Conservation (phyloP, 2,329 filamentous ascomycete species). For the Pseudogymnoascus sp. region DNA sequence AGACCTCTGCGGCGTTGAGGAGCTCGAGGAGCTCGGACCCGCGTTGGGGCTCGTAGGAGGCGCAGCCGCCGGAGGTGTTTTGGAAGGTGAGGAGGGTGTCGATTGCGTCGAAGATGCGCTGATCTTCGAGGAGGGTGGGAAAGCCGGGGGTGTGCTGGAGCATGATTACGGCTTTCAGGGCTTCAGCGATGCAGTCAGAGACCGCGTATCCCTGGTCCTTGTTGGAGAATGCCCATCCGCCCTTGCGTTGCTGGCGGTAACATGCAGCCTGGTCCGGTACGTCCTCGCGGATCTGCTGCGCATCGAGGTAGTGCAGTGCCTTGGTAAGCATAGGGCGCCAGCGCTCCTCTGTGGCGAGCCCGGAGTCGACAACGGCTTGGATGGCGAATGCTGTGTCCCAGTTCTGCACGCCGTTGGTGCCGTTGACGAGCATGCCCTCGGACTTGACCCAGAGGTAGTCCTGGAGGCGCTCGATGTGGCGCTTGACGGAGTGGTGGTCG, state of each 20-base stretch:
- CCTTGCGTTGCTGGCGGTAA: slow-evolving; percentile 85
- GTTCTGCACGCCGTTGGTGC: slow-evolving; percentile 94
- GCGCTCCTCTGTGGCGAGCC: slow-evolving; percentile 64
- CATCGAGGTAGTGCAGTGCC: slow-evolving; percentile 76
- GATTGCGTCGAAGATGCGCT: slow-evolving; percentile 75
- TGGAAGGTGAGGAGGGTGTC: slow-evolving; percentile 90
- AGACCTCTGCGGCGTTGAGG: slow-evolving; percentile 93
- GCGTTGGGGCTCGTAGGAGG: slow-evolving; percentile 79
- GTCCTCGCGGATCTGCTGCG: slow-evolving; percentile 84
- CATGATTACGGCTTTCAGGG: slow-evolving; percentile 74
- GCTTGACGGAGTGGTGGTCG: slow-evolving; percentile 56
- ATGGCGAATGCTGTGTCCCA: slow-evolving; percentile 94
- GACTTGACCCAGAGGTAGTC: slow-evolving; percentile 88
- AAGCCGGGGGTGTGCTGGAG: slow-evolving; percentile 73
- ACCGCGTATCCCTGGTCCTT: slow-evolving; percentile 89
- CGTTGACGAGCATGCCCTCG: slow-evolving; percentile 90
- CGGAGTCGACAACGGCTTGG: slow-evolving; percentile 71
- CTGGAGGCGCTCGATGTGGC: slow-evolving; percentile 70
- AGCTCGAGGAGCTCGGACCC: slow-evolving; percentile 71
- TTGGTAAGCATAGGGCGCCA: slow-evolving; percentile 78
- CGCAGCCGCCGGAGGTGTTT: slow-evolving; percentile 75
- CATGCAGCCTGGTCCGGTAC: slow-evolving; percentile 66
- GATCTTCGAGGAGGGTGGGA: slow-evolving; percentile 63
- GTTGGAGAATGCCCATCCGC: slow-evolving; percentile 94
- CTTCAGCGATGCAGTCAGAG: slow-evolving; percentile 89